phyloP scores from a whole-genome alignment of 179 eudicot genomes.

The Amaranthus tricolor region DNA sequence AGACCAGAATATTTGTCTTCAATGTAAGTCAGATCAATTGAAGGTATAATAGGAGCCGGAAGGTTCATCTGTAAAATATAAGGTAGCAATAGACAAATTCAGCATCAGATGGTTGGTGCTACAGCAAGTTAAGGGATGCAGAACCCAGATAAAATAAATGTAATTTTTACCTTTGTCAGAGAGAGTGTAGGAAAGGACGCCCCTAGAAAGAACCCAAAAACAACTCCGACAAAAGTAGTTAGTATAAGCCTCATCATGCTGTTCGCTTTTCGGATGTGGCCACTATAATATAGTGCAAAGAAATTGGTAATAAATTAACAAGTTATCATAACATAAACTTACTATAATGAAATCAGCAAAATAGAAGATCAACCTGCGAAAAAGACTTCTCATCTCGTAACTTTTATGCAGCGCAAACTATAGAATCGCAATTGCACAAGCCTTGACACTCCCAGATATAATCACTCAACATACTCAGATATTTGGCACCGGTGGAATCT shows the following conservation, averaged over 20 bases:
- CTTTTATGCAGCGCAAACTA: not conserved
- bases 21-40: constrained; percentile 51
- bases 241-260: constrained; percentile 60
- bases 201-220: constrained; percentile 79
- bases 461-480: not conserved
- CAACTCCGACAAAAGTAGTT: constrained; percentile 61
- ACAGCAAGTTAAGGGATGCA: not conserved
- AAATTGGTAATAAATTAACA: not conserved
- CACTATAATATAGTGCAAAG: constrained; percentile 35
- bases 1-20: constrained; percentile 82
- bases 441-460: not conserved
- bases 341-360: not conserved
- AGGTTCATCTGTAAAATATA: constrained; percentile 48
- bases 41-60: constrained; percentile 45
- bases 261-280: constrained; percentile 43
- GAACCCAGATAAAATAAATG: not conserved
- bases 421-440: not conserved
- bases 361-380: constrained; percentile 1
- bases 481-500: not conserved
- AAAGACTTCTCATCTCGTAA: not conserved
- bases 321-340: not conserved
- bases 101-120: not conserved
- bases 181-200: constrained; percentile 60
- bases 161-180: constrained; percentile 50
- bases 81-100: not conserved